Percentiles rank a stretch among this genome's conserved stretches.
Evolutionary conservation across 2,329 filamentous ascomycete species (phyloP).

Genomic region (Monosporascus sp.): DNA sequence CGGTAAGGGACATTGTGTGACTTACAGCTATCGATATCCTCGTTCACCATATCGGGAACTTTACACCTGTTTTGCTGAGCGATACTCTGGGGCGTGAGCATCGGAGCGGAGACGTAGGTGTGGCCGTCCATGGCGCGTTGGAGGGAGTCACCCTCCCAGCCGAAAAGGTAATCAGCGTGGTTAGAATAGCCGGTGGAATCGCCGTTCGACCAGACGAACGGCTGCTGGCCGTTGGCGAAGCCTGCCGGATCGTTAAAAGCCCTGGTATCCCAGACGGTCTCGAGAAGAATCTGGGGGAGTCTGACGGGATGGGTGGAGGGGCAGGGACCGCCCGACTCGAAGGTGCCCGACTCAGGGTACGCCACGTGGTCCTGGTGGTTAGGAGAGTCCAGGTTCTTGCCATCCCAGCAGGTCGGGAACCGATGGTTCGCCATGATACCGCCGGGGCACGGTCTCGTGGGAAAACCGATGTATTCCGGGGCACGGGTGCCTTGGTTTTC

Average conservation of each 20-base stretch:
- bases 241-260: constrained; percentile 31
- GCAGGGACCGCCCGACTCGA: constrained; percentile 31
- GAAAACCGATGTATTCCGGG: constrained; percentile 19
- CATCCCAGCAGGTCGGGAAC: constrained; percentile 52
- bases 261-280: constrained; percentile 41
- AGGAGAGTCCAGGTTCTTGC: constrained; percentile 39
- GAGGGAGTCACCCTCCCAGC: constrained; percentile 21
- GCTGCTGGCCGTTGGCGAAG: constrained; percentile 34
- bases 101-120: constrained; percentile 36
- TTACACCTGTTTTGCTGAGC: constrained; percentile 23
- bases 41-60: constrained; percentile 24
- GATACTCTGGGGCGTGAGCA: constrained; percentile 29
- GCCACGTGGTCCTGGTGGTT: constrained; percentile 47
- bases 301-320: constrained; percentile 31
- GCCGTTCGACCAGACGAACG: constrained; percentile 30
- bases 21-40: constrained; percentile 33
- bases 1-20: constrained; percentile 2
- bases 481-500: constrained; percentile 43
- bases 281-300: constrained; percentile 43
- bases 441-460: constrained; percentile 33
- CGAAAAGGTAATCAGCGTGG: constrained; percentile 36
- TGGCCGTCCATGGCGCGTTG: constrained; percentile 32
- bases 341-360: constrained; percentile 39
- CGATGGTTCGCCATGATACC: constrained; percentile 42
- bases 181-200: constrained; percentile 36